Percentiles rank a stretch among this genome's conserved stretches.
Conservation (phyloP, 2,329 filamentous ascomycete species). For the Fusarium sp. region DNA sequence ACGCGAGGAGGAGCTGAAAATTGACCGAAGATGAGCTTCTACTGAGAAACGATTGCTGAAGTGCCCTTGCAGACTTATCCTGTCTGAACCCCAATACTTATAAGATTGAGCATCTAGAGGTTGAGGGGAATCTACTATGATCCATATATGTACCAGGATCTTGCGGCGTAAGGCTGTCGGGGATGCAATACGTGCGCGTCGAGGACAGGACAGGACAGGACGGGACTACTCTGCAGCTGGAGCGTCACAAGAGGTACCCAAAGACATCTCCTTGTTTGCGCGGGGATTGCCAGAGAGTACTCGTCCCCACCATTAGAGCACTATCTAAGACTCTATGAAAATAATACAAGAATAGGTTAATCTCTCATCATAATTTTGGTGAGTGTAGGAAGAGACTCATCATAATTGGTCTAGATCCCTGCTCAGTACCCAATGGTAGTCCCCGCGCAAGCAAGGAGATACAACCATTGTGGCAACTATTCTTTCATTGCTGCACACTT, state of each 20-base stretch:
- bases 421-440: not conserved
- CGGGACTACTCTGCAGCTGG: not conserved
- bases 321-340: not conserved
- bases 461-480: not conserved
- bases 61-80: not conserved
- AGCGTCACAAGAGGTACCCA: not conserved
- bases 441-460: no score
- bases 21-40: not conserved
- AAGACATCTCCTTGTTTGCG: no score
- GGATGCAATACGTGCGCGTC: not conserved
- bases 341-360: not conserved
- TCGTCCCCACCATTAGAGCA: not conserved
- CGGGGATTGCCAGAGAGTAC: no score
- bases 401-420: not conserved
- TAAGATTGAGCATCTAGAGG: not conserved
- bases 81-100: not conserved
- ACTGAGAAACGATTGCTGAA: not conserved
- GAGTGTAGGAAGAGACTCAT: not conserved
- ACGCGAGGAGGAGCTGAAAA: not conserved
- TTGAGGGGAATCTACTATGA: not conserved
- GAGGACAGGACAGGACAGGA: not conserved
- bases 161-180: not conserved
- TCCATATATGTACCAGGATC: not conserved
- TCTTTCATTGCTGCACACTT: not conserved
- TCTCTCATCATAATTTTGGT: not conserved